These are phyloP conservation scores for Eurotiales sp. DNA, from an alignment of 2,329 filamentous ascomycete genomes.

Conservation along the genomic window DNA sequence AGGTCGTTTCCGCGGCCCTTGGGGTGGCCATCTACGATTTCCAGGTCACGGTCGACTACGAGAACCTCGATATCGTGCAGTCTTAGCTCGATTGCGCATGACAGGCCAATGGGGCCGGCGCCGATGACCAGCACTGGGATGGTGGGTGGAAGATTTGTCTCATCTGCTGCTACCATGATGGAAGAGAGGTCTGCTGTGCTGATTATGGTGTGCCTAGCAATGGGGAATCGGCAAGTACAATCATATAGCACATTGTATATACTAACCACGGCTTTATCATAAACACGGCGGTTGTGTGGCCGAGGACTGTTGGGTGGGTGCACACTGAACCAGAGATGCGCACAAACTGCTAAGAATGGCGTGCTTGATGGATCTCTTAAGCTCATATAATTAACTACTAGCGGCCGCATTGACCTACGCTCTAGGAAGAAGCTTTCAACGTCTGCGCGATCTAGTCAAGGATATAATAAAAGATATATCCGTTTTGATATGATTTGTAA, in stretches of 20 bases:
- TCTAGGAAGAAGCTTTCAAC: no score
- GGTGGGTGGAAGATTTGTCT: background rate
- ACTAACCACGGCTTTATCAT: no score
- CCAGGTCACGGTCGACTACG: background rate
- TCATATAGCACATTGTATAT: no score
- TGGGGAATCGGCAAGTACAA: no score
- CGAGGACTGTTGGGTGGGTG: no score
- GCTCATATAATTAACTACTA: no score
- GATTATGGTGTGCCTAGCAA: no score
- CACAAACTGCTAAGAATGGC: background rate
- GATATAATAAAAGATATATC: no score
- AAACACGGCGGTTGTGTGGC: background rate
- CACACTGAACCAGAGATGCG: background rate
- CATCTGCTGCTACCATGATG: background rate
- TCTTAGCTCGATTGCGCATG: background rate
- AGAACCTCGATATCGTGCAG: background rate
- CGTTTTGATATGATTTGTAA: no score
- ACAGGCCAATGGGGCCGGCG: conserved; percentile 1
- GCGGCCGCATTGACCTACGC: no score
- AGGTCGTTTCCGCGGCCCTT: conserved; percentile 5
- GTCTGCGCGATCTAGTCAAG: no score
- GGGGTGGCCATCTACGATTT: conserved; percentile 4
- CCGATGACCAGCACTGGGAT: conserved; percentile 1
- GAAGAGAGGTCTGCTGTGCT: no score
- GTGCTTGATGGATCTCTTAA: background rate